Evolutionary conservation across 768 basidiomycete genomes (phyloP).

Genomic region (Dioszegia aurantiaca): DNA sequence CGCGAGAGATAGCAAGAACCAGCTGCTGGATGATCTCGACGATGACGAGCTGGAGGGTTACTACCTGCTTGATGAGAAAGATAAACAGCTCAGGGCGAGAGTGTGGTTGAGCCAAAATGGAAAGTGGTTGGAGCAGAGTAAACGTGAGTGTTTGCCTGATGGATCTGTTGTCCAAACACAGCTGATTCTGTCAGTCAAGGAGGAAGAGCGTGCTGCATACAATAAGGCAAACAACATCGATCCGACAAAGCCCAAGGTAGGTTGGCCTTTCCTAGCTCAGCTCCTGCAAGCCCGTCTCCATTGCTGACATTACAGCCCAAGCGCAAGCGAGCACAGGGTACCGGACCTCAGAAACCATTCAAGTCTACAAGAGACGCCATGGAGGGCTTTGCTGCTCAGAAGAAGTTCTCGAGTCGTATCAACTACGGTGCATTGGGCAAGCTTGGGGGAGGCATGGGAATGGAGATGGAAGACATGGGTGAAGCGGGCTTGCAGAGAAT

Average conservation of each 20-base stretch:
- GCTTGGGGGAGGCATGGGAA: conserved; percentile 17
- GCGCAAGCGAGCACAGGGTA: conserved; percentile 27
- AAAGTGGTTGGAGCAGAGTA: conserved; percentile 41
- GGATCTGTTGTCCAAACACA: background rate
- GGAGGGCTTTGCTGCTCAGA: conserved; percentile 25
- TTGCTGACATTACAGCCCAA: conserved; percentile 19
- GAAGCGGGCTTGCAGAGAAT: conserved; percentile 21
- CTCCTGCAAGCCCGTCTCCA: background rate
- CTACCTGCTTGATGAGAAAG: conserved; percentile 36
- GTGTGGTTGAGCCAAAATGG: conserved; percentile 44
- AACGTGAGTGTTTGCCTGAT: conserved; percentile 21
- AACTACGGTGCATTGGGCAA: conserved; percentile 32
- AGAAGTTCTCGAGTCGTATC: conserved; percentile 42
- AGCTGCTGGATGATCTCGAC: conserved; percentile 40
- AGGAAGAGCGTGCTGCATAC: conserved; percentile 26
- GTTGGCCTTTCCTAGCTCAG: background rate
- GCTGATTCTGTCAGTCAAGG: conserved; percentile 15
- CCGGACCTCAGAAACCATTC: conserved; percentile 29
- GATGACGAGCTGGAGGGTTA: conserved; percentile 42
- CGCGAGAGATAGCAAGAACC: conserved; percentile 26
- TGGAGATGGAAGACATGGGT: conserved; percentile 27
- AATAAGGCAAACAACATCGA: conserved; percentile 29
- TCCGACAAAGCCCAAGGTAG: conserved; percentile 38
- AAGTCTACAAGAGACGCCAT: conserved; percentile 34
- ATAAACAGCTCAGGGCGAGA: conserved; percentile 36